Percentiles rank a stretch among this genome's conserved stretches.
These are phyloP conservation scores for Spathaspora sp. DNA, from an alignment of 805 yeast species.

Conservation along the genomic window DNA sequence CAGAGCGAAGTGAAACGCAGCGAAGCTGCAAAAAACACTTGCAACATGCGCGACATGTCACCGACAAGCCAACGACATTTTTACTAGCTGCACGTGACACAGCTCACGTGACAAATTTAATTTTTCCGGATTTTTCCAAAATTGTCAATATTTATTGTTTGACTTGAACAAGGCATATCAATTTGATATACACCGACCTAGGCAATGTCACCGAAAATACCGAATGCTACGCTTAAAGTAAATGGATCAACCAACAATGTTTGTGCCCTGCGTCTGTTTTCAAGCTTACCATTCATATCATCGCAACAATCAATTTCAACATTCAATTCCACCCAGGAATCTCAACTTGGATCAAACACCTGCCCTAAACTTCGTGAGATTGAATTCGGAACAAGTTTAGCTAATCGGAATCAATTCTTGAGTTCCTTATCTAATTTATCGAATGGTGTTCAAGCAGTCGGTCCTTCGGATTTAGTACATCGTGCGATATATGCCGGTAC, in stretches of 20 bases:
- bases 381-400: constrained; percentile 25
- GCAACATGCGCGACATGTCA: no score
- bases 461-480: constrained; percentile 39
- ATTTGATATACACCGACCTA: no score
- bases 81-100: background rate
- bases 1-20: no score
- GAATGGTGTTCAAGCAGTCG: constrained; percentile 17
- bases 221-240: background rate
- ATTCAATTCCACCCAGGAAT: background rate
- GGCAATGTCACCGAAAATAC: background rate
- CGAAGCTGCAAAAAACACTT: no score
- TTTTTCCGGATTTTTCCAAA: no score
- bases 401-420: constrained; percentile 19
- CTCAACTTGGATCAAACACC: background rate
- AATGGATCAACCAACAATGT: background rate
- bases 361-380: constrained; percentile 25
- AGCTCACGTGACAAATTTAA: no score
- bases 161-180: no score
- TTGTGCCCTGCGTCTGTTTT: background rate
- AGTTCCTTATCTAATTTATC: no score
- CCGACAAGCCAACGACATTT: no score
- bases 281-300: background rate
- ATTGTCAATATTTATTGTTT: no score
- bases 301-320: background rate
- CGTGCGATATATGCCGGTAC: constrained; percentile 34